phyloP scores from a whole-genome alignment of 2,329 filamentous ascomycete species.

The Fusarium zealandicum region DNA sequence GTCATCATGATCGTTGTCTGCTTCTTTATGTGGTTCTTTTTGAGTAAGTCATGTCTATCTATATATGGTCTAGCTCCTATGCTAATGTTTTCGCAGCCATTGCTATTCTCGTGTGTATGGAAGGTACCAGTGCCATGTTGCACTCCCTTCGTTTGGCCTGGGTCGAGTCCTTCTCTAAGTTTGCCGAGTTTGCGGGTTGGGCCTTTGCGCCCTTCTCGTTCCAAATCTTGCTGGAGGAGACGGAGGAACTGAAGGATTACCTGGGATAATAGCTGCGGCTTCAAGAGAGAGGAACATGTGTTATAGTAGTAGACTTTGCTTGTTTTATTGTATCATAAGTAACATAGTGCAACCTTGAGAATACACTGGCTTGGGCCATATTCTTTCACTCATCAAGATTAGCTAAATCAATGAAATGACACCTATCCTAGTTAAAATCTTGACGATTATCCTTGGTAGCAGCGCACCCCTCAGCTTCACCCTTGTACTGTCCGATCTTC shows the following conservation, averaged over 20 bases:
- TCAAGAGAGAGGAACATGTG: slow-evolving; percentile 16
- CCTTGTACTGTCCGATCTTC: slow-evolving; percentile 14
- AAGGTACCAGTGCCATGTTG: slow-evolving; percentile 94
- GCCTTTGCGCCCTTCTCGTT: slow-evolving; percentile 92
- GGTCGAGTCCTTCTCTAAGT: slow-evolving; percentile 98
- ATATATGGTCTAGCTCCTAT: background rate
- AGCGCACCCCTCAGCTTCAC: background rate
- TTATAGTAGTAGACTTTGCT: slow-evolving; percentile 42
- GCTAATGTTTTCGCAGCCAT: slow-evolving; percentile 49
- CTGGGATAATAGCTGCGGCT: slow-evolving; percentile 49
- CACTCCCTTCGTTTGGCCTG: slow-evolving; percentile 91
- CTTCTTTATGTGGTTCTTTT: slow-evolving; percentile 90
- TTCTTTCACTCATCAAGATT: slow-evolving; percentile 2
- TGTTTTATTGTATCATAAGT: slow-evolving; percentile 47
- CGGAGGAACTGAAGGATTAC: slow-evolving; percentile 67
- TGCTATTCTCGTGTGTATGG: slow-evolving; percentile 86
- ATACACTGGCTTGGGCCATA: slow-evolving; percentile 23
- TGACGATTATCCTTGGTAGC: background rate
- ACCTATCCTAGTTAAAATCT: background rate
- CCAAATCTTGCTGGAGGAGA: slow-evolving; percentile 82
- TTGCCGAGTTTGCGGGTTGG: slow-evolving; percentile 89
- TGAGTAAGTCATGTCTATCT: slow-evolving; percentile 57
- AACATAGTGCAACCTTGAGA: slow-evolving; percentile 38
- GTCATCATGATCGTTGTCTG: slow-evolving; percentile 81
- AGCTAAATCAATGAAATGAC: background rate